Conservation (phyloP, 139 green algal species). For the Chlamydomonas sphaeroides region DNA sequence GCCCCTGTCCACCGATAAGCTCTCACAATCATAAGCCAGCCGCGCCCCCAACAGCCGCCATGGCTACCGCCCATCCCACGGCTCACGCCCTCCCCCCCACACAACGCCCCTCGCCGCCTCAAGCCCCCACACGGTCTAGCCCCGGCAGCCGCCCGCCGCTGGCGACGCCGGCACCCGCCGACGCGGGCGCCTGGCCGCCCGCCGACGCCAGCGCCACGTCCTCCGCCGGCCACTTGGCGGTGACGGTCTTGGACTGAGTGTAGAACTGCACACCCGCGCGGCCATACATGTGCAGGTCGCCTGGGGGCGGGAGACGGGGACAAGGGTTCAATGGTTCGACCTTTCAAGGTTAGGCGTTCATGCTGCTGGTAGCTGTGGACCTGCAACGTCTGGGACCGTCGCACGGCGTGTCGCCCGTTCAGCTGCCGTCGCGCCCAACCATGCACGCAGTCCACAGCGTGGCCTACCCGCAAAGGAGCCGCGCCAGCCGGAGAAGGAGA, state of each 20-base stretch:
- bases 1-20: too few relatives aligned
- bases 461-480: slow-evolving; percentile 80
- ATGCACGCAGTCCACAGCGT: too few relatives aligned
- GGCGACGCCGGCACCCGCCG: not conserved
- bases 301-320: slow-evolving; percentile 19
- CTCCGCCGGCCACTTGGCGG: slow-evolving; percentile 78
- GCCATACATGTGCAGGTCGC: slow-evolving; percentile 94
- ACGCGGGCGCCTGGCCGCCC: not conserved
- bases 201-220: slow-evolving; percentile 28
- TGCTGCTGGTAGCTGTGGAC: too few relatives aligned
- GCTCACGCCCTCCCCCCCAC: too few relatives aligned
- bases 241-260: slow-evolving; percentile 96
- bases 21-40: too few relatives aligned
- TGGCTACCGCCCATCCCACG: too few relatives aligned
- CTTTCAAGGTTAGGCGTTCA: not conserved
- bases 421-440: not conserved
- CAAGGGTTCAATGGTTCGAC: not conserved
- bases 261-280: slow-evolving; percentile 92
- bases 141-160: slow-evolving; percentile 53
- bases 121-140: slow-evolving; percentile 66
- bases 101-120: too few relatives aligned
- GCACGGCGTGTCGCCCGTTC: too few relatives aligned
- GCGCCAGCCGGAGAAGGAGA: slow-evolving; percentile 96
- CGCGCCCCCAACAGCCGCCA: too few relatives aligned
- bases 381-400: too few relatives aligned